Evolutionary conservation across 345 rosid species (phyloP).

Genomic region (Gossypium turneri): DNA sequence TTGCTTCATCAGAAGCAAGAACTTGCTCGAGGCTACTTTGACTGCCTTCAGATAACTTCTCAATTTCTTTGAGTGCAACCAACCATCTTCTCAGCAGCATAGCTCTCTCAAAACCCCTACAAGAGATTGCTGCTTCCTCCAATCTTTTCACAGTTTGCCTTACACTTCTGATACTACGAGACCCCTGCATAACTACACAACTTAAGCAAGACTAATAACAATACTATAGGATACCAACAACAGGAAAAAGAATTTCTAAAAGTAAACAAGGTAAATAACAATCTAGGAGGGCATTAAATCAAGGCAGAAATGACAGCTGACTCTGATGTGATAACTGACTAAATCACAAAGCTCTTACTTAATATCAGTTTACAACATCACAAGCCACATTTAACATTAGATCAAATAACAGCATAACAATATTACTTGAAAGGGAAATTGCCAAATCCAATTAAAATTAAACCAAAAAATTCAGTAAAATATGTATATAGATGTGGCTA

Average conservation of each 20-base stretch:
- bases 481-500: too few species aligned
- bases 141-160: slow-evolving; percentile 71
- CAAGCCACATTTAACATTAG: slow-evolving; percentile 1
- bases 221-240: background rate
- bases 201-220: slow-evolving; percentile 15
- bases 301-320: background rate
- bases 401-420: background rate
- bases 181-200: slow-evolving; percentile 40
- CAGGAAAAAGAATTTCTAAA: slow-evolving; percentile 1
- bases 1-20: slow-evolving; percentile 46
- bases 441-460: background rate
- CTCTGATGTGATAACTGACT: background rate
- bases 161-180: slow-evolving; percentile 55
- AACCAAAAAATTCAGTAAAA: background rate
- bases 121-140: slow-evolving; percentile 82
- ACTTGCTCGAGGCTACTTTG: slow-evolving; percentile 36
- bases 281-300: background rate
- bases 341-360: background rate
- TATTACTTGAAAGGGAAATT: background rate
- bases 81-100: slow-evolving; percentile 76
- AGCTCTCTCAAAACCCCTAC: slow-evolving; percentile 71
- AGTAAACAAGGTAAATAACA: background rate
- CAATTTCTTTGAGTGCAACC: slow-evolving; percentile 68
- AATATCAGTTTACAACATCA: background rate
- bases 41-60: slow-evolving; percentile 46